These are phyloP conservation scores for Coemansia sp. DNA, from an alignment of 192 early-diverging fungal species.

Conservation along the genomic window DNA sequence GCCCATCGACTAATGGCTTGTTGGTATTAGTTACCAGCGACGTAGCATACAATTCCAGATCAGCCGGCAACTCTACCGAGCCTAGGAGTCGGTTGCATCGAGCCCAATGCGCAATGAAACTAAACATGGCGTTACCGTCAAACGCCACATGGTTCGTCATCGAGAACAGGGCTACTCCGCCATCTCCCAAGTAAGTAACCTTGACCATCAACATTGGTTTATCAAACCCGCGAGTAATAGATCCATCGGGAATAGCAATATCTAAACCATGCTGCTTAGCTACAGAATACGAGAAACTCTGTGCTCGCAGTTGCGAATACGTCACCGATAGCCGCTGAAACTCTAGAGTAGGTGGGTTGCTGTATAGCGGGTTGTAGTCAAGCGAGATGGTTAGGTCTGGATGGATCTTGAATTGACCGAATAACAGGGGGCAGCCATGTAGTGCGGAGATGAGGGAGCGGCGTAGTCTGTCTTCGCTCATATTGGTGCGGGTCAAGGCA, in stretches of 20 bases:
- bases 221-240: slow-evolving; percentile 7
- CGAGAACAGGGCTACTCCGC: slow-evolving; percentile 32
- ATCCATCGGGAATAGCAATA: slow-evolving; percentile 36
- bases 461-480: slow-evolving; percentile 11
- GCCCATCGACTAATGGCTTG: neutral
- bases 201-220: slow-evolving; percentile 48
- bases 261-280: slow-evolving; percentile 18
- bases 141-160: slow-evolving; percentile 53
- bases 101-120: slow-evolving; percentile 46
- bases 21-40: slow-evolving; percentile 4
- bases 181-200: slow-evolving; percentile 38
- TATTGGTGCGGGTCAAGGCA: neutral
- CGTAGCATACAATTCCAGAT: slow-evolving; percentile 13
- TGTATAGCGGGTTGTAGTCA: slow-evolving; percentile 18
- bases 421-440: slow-evolving; percentile 33
- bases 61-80: neutral
- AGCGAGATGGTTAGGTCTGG: slow-evolving; percentile 21
- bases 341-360: slow-evolving; percentile 40
- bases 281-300: slow-evolving; percentile 29
- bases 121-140: slow-evolving; percentile 51
- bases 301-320: slow-evolving; percentile 14
- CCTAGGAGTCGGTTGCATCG: slow-evolving; percentile 16
- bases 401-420: slow-evolving; percentile 26
- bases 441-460: slow-evolving; percentile 22
- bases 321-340: slow-evolving; percentile 8